Conservation (phyloP, 148 eudicot genomes). For the Hydrangea macrophylla region DNA sequence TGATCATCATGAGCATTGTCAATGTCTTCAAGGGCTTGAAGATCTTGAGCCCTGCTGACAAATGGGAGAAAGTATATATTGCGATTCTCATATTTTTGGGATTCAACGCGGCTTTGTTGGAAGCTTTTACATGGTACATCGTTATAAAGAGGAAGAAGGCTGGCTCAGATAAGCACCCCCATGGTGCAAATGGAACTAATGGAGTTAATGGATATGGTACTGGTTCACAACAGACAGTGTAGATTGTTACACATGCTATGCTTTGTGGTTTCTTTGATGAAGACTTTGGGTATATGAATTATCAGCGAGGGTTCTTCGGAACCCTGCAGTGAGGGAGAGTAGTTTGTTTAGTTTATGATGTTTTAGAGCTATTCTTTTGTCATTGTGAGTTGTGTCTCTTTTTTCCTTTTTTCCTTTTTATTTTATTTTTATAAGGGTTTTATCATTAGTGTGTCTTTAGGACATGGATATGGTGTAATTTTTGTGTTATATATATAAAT, state of each 20-base stretch:
- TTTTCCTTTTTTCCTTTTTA: too few relatives aligned
- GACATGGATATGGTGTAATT: neutral
- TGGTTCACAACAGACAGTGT: neutral
- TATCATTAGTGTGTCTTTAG: neutral
- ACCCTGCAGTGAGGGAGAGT: neutral
- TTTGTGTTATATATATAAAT: neutral
- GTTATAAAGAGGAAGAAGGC: constrained; percentile 48
- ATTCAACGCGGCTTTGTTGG: constrained; percentile 33
- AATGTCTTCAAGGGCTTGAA: constrained; percentile 52
- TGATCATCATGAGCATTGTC: constrained; percentile 41
- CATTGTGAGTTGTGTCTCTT: neutral
- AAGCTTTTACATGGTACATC: constrained; percentile 45
- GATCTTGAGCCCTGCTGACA: constrained; percentile 40
- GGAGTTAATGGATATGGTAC: constrained; percentile 24
- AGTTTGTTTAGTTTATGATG: neutral
- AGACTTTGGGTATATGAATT: too few relatives aligned
- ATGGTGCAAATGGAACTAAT: constrained; percentile 7
- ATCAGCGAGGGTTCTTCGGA: neutral
- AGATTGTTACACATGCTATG: neutral
- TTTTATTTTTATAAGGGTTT: too few relatives aligned
- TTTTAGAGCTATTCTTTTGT: neutral
- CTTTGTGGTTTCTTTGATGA: neutral
- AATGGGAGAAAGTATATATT: constrained; percentile 45
- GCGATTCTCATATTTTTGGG: constrained; percentile 37
- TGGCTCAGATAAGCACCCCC: constrained; percentile 22